These are phyloP conservation scores for Hibiscus mutabilis DNA, from an alignment of 345 rosid genomes.

Conservation along the genomic window DNA sequence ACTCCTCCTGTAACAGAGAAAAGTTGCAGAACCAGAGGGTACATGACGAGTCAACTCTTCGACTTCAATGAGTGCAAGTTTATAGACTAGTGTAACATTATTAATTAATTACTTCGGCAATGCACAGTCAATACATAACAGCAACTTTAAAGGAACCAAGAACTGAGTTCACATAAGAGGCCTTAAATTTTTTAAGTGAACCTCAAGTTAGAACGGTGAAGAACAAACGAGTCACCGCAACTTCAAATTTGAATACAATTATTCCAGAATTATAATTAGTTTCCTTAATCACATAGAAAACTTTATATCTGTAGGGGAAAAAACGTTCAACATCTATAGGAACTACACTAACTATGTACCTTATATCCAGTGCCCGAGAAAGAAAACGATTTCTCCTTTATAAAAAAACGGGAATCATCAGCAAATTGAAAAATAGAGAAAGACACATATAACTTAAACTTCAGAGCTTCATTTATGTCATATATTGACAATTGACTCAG, in stretches of 20 bases:
- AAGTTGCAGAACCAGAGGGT: conserved; percentile 11
- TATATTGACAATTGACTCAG: background rate
- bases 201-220: background rate
- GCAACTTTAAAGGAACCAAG: background rate
- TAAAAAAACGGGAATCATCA: background rate
- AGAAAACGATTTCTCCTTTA: background rate
- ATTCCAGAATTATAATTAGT: background rate
- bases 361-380: background rate
- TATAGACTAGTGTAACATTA: background rate
- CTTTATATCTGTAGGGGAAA: background rate
- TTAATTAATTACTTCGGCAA: background rate
- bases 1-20: too few species aligned
- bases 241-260: background rate
- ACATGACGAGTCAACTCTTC: background rate
- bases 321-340: background rate
- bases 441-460: background rate
- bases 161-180: background rate
- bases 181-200: background rate
- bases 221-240: background rate
- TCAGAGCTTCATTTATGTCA: background rate
- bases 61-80: background rate
- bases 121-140: background rate
- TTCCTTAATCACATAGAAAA: background rate
- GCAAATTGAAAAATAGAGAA: background rate
- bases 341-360: background rate